Base-by-base conservation (phyloP, 2,329 filamentous ascomycete genomes). In the Colletotrichum sp. region DNA sequence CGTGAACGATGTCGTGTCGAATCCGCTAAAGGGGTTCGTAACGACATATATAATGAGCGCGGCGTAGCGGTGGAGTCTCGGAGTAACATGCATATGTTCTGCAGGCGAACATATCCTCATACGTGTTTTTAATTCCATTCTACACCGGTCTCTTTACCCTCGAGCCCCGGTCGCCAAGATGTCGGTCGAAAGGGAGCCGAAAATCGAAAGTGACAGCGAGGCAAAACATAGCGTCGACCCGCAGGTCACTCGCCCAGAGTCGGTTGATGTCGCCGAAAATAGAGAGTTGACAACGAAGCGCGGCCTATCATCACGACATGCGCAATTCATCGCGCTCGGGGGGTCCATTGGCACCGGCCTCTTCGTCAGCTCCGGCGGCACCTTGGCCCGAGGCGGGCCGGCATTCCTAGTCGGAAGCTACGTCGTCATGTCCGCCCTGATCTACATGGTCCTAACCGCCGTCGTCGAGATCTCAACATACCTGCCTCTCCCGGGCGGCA, bases 271-370 rank as follows among this genome's bases (percentile, higher is more conserved):
- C 44, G 44, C 44, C n/a, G 11, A 48, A 22, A 48, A 48, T 5
- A 48, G 44, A 48, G 44, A 48, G n/a, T 13, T 48, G 44, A 22
- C n/a, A 48, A 61, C 59, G 19, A 30, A 61, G 30, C 59, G 28
- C 28, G 59, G 59, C 6, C 28, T 69, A 22, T 36, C 52, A 27
- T 69, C 84, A 22, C 82, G 86, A 72, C 86, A 87, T 80, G 82
- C 86, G 77, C 85, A 87, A 79, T 86, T 87, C 84, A 86, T 87
- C 77, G 86, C 86, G 68, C 85, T 87, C 15, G 85, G 85, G 77
- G 87, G 87, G 34, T 86, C 86, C n/a, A 89, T 88, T 63, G 87
- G 86, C 78, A 86, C 86, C 77, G 85, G 84, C 81, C 85, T 87
- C 77, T 87, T 89, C 79, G 85, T 89, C 73, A 85, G 87, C 75